Evolutionary conservation across 139 green algal genomes (phyloP).

Genomic region (Zygnema cylindricum): DNA sequence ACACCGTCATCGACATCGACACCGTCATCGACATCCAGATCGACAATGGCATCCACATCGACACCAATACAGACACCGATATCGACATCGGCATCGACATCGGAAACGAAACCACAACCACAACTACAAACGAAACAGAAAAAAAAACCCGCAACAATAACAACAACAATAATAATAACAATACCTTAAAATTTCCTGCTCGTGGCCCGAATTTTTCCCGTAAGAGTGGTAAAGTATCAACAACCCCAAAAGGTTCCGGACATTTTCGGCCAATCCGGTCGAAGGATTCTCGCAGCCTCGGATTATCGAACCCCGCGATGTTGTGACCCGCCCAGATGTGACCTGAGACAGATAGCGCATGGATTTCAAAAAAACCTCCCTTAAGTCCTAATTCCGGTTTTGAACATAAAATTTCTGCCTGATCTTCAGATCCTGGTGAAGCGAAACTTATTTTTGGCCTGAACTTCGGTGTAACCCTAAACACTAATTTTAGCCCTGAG

Average conservation of each 20-base stretch:
- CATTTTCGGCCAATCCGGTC: not conserved
- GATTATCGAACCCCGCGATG: constrained; percentile 51
- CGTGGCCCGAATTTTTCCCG: constrained; percentile 15
- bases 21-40: not conserved
- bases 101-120: too few species aligned
- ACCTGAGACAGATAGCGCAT: constrained; percentile 29
- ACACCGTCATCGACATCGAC: not conserved
- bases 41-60: not conserved
- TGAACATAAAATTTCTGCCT: too few species aligned
- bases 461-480: not conserved
- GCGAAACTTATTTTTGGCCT: too few species aligned
- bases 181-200: constrained; percentile 51
- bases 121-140: too few species aligned
- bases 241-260: constrained; percentile 32
- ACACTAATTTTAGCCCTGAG: too few species aligned
- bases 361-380: too few species aligned
- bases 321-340: constrained; percentile 57
- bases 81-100: not conserved
- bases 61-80: not conserved
- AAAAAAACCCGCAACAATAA: constrained; percentile 34
- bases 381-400: too few species aligned
- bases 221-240: constrained; percentile 52
- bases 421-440: too few species aligned
- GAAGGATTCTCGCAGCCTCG: constrained; percentile 36
- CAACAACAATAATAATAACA: not conserved